phyloP scores from a whole-genome alignment of 805 yeast species.

The Barnettozyma sucrosica region DNA sequence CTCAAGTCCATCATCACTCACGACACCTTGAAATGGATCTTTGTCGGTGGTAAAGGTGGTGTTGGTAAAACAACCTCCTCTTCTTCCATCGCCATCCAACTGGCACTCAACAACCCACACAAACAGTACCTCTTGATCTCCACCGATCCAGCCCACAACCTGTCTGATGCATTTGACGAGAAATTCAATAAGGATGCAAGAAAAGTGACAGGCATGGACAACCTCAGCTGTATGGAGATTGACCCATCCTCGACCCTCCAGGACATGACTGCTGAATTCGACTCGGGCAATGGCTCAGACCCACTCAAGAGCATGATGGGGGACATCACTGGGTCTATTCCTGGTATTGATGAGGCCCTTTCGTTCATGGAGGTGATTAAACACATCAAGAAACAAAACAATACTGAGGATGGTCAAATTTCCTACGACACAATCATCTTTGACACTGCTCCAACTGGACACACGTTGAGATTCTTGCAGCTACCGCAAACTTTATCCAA shows the following conservation, averaged over 20 bases:
- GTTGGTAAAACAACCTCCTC: slow-evolving; percentile 99
- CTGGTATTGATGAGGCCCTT: slow-evolving; percentile 97
- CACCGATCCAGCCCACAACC: slow-evolving; percentile 97
- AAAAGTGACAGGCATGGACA: slow-evolving; percentile 80
- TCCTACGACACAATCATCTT: slow-evolving; percentile 85
- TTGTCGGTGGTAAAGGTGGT: slow-evolving; percentile 99
- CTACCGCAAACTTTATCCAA: slow-evolving; percentile 90
- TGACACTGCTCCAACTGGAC: slow-evolving; percentile 99
- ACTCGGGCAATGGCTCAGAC: slow-evolving; percentile 32
- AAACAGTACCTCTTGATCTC: slow-evolving; percentile 86
- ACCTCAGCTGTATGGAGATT: slow-evolving; percentile 96
- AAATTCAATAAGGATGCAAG: slow-evolving; percentile 97
- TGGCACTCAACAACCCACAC: slow-evolving; percentile 74
- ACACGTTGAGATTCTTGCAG: slow-evolving; percentile 90
- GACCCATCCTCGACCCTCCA: slow-evolving; percentile 93
- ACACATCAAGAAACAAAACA: slow-evolving; percentile 78
- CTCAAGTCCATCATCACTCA: slow-evolving; percentile 64
- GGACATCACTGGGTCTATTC: slow-evolving; percentile 90
- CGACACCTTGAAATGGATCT: slow-evolving; percentile 82
- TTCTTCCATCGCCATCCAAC: slow-evolving; percentile 89
- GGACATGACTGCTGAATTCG: slow-evolving; percentile 61
- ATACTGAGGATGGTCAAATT: slow-evolving; percentile 31
- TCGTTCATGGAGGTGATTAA: slow-evolving; percentile 97
- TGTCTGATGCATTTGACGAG: slow-evolving; percentile 97
- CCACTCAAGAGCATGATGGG: slow-evolving; percentile 72